A percentile compares a stretch with the other conserved stretches of the same genome.
phyloP scores from a whole-genome alignment of 2,329 filamentous ascomycete genomes.

The Xylariales sp. region DNA sequence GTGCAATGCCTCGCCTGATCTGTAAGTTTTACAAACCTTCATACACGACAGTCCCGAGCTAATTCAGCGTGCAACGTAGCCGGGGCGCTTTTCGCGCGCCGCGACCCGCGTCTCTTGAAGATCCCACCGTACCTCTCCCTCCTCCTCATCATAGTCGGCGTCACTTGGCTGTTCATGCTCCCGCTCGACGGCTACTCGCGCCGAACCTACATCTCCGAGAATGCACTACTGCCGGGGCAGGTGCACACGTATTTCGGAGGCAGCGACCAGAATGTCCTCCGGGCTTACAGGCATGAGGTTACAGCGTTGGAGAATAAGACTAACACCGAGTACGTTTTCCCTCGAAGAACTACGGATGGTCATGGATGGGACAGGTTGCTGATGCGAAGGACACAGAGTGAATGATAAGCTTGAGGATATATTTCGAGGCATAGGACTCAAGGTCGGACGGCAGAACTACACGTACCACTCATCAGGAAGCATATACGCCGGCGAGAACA shows the following conservation, averaged over 20 bases:
- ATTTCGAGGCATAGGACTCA: constrained; percentile 73
- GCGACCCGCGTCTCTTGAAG: constrained; percentile 76
- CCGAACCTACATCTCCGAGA: constrained; percentile 93
- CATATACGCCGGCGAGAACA: constrained; percentile 74
- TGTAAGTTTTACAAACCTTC: constrained; percentile 35
- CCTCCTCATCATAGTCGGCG: constrained; percentile 76
- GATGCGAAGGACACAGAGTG: constrained; percentile 34
- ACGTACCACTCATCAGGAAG: constrained; percentile 75
- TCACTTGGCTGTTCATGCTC: constrained; percentile 84
- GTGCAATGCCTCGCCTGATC: constrained; percentile 48
- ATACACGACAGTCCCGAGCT: too few relatives aligned
- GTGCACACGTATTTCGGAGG: constrained; percentile 97
- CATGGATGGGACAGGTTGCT: not conserved
- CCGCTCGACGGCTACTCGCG: constrained; percentile 89
- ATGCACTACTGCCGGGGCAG: constrained; percentile 89
- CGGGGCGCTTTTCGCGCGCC: constrained; percentile 65
- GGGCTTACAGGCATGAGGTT: constrained; percentile 83
- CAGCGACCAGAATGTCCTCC: constrained; percentile 91
- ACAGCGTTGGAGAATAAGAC: constrained; percentile 52
- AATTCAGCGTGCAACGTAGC: constrained; percentile 35
- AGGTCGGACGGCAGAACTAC: constrained; percentile 84
- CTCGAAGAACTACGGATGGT: not conserved
- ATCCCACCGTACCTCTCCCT: constrained; percentile 84
- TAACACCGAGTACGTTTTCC: constrained; percentile 45
- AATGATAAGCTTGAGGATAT: constrained; percentile 72